A percentile compares a stretch with the other conserved stretches of the same genome.
Conservation (phyloP, 805 yeast species). For the Wickerhamomyces mucosus region DNA sequence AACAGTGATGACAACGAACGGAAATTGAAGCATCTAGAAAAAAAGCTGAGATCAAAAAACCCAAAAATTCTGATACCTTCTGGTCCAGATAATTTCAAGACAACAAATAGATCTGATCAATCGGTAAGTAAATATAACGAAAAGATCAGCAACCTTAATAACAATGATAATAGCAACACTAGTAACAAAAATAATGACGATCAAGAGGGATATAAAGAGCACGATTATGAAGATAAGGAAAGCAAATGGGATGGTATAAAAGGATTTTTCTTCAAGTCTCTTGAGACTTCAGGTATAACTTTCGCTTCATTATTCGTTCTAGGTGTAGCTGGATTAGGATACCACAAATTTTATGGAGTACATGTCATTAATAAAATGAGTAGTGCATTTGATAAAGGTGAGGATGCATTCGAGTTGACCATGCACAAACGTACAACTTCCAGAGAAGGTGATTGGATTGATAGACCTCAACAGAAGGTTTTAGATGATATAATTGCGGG, state of each 20-base stretch:
- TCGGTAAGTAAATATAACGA: not conserved
- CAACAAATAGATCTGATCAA: conserved; percentile 3
- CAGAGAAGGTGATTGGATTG: conserved; percentile 49
- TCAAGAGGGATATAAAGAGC: conserved; percentile 4
- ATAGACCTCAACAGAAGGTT: conserved; percentile 55
- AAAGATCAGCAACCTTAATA: not conserved
- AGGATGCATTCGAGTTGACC: conserved; percentile 51
- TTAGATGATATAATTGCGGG: conserved; percentile 63
- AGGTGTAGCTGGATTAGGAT: conserved; percentile 62
- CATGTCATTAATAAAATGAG: conserved; percentile 60
- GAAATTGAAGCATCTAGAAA: conserved; percentile 4
- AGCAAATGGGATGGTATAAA: conserved; percentile 10
- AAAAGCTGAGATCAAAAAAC: conserved; percentile 3
- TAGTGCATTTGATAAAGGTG: conserved; percentile 57
- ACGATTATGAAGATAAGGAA: conserved; percentile 5
- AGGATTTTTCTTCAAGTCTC: conserved; percentile 27
- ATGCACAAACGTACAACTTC: conserved; percentile 35
- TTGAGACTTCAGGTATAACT: conserved; percentile 66
- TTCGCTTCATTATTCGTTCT: conserved; percentile 58
- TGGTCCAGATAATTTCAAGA: conserved; percentile 12
- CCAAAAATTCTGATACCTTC: conserved; percentile 16
- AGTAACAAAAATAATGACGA: conserved; percentile 1
- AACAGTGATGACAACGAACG: conserved; percentile 7
- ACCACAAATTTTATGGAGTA: conserved; percentile 50
- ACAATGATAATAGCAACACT: conserved; percentile 1